These are phyloP conservation scores for Alternaria triticina DNA, from an alignment of 2,329 filamentous ascomycete species.

Conservation along the genomic window DNA sequence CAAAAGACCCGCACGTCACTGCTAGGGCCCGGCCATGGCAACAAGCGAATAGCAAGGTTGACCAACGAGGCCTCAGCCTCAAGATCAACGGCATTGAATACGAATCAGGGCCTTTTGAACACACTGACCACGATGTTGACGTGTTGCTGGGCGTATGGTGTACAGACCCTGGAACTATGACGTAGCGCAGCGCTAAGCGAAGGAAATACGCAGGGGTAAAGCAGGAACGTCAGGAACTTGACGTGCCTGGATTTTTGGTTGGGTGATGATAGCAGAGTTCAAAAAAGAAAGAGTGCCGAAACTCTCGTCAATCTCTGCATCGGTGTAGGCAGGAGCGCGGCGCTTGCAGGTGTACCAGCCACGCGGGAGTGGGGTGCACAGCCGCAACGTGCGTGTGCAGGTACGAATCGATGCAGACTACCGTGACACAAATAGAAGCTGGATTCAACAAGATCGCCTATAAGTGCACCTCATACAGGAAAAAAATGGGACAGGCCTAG, in stretches of 20 bases:
- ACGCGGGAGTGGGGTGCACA: slow-evolving; percentile 5
- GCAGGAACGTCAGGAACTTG: slow-evolving; percentile 12
- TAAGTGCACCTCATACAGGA: background rate
- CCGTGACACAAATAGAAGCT: background rate
- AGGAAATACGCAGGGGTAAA: slow-evolving; percentile 18
- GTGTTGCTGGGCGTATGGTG: slow-evolving; percentile 23
- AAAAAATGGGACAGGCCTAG: background rate
- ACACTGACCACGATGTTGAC: slow-evolving; percentile 28
- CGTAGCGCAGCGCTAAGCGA: slow-evolving; percentile 21
- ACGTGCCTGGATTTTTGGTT: background rate
- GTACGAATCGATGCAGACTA: background rate
- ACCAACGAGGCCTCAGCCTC: slow-evolving; percentile 25
- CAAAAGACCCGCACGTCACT: slow-evolving; percentile 11
- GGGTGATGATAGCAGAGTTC: background rate
- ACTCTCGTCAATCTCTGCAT: background rate
- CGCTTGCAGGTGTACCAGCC: slow-evolving; percentile 2
- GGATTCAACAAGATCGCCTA: background rate
- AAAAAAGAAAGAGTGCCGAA: background rate
- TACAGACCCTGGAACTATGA: slow-evolving; percentile 18
- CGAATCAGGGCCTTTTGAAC: slow-evolving; percentile 11
- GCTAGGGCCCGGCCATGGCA: slow-evolving; percentile 14
- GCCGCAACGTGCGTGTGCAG: slow-evolving; percentile 5
- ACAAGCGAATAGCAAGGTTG: slow-evolving; percentile 17
- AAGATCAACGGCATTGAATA: slow-evolving; percentile 13
- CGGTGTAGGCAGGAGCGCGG: slow-evolving; percentile 1